These are phyloP conservation scores for Globomyces pollinis-pini DNA, from an alignment of 192 early-diverging fungal species.

Conservation along the genomic window DNA sequence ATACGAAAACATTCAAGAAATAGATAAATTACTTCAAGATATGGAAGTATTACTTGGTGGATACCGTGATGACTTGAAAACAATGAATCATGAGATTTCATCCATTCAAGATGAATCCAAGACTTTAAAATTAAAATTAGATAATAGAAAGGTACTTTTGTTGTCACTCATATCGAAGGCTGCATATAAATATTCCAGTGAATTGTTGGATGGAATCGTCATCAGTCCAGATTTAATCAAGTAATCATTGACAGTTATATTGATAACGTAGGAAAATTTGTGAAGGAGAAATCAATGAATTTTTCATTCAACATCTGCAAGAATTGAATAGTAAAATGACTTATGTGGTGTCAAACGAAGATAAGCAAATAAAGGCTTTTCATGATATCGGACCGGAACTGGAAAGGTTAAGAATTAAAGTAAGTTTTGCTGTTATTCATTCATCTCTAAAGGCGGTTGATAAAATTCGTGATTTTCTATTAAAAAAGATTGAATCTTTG, in stretches of 20 bases:
- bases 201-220: conserved; percentile 78
- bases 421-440: background rate
- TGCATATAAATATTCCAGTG: conserved; percentile 15
- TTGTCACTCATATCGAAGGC: background rate
- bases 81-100: conserved; percentile 82
- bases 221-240: conserved; percentile 49
- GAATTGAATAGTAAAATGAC: conserved; percentile 87
- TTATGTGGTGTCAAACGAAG: conserved; percentile 68
- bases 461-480: conserved; percentile 81
- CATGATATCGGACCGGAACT: conserved; percentile 87
- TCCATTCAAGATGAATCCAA: conserved; percentile 75
- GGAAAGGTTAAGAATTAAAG: conserved; percentile 45
- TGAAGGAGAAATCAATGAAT: conserved; percentile 87
- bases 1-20: background rate
- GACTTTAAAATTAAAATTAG: conserved; percentile 64
- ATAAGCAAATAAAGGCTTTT: conserved; percentile 66
- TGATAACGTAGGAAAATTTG: conserved; percentile 65
- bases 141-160: conserved; percentile 8
- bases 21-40: conserved; percentile 2
- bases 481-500: conserved; percentile 78
- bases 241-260: conserved; percentile 19
- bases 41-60: conserved; percentile 81
- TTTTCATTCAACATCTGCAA: conserved; percentile 71
- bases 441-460: conserved; percentile 50
- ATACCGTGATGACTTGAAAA: conserved; percentile 82